phyloP scores from a whole-genome alignment of 2,329 filamentous ascomycete species.

The Botryotinia calthae region DNA sequence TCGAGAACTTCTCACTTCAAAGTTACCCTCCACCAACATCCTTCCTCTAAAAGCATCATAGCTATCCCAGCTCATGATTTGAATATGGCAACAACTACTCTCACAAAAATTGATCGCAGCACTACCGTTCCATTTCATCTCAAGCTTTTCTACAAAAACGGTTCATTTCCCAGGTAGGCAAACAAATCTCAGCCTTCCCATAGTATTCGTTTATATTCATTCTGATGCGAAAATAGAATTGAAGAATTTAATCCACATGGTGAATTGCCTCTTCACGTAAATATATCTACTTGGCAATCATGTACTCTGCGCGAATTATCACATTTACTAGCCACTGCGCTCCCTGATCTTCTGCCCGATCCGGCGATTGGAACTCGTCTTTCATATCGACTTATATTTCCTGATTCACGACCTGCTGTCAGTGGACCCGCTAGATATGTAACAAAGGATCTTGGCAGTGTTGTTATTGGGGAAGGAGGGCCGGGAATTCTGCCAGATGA shows the following conservation, averaged over 20 bases:
- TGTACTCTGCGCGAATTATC: constrained; percentile 81
- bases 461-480: constrained; percentile 67
- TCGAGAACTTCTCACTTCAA: constrained; percentile 20
- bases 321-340: constrained; percentile 67
- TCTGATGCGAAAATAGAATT: constrained; percentile 47
- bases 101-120: constrained; percentile 59
- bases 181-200: constrained; percentile 30
- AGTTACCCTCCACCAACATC: constrained; percentile 21
- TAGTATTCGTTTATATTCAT: neutral
- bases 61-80: neutral
- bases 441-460: constrained; percentile 77
- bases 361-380: constrained; percentile 79
- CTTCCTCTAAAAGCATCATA: neutral
- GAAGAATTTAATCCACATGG: constrained; percentile 62
- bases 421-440: constrained; percentile 59
- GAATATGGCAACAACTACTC: constrained; percentile 36
- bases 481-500: constrained; percentile 43
- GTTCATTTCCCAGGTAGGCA: constrained; percentile 71
- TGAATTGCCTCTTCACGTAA: constrained; percentile 63
- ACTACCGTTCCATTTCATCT: constrained; percentile 77
- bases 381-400: constrained; percentile 83
- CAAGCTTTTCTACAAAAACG: constrained; percentile 77
- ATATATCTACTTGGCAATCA: constrained; percentile 82
- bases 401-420: constrained; percentile 51
- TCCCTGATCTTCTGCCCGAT: constrained; percentile 67